Evolutionary conservation across 176 grass and related monocot species (phyloP).

Genomic region (Thalia dealbata): DNA sequence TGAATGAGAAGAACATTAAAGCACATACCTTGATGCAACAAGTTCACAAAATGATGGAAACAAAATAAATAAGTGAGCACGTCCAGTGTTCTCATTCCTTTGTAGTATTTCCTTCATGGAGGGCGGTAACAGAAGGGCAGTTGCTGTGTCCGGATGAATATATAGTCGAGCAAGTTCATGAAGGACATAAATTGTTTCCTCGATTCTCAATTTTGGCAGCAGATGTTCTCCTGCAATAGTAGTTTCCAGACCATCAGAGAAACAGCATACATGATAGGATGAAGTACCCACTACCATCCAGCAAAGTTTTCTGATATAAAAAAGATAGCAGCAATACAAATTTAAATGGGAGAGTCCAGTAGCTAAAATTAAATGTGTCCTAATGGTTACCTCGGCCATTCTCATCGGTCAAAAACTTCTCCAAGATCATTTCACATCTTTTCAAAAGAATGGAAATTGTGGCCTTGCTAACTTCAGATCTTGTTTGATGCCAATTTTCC

Average conservation of each 20-base stretch:
- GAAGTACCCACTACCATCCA: neutral
- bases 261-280: neutral
- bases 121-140: slow-evolving; percentile 50
- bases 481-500: slow-evolving; percentile 32
- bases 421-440: slow-evolving; percentile 78
- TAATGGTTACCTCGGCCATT: slow-evolving; percentile 62
- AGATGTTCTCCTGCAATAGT: slow-evolving; percentile 57
- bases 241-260: neutral
- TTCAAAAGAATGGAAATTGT: slow-evolving; percentile 72
- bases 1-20: neutral
- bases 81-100: slow-evolving; percentile 35
- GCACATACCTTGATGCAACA: slow-evolving; percentile 82
- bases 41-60: slow-evolving; percentile 86
- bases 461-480: slow-evolving; percentile 64
- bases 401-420: slow-evolving; percentile 86
- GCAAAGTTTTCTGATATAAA: neutral
- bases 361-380: neutral
- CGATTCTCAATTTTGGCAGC: slow-evolving; percentile 66
- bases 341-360: neutral
- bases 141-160: slow-evolving; percentile 51
- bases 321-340: neutral
- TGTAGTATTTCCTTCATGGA: slow-evolving; percentile 52
- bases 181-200: slow-evolving; percentile 81
- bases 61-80: slow-evolving; percentile 73
- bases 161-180: slow-evolving; percentile 80